These are phyloP conservation scores for Cetradonia linearis DNA, from an alignment of 495 filamentous ascomycete species.

Conservation along the genomic window DNA sequence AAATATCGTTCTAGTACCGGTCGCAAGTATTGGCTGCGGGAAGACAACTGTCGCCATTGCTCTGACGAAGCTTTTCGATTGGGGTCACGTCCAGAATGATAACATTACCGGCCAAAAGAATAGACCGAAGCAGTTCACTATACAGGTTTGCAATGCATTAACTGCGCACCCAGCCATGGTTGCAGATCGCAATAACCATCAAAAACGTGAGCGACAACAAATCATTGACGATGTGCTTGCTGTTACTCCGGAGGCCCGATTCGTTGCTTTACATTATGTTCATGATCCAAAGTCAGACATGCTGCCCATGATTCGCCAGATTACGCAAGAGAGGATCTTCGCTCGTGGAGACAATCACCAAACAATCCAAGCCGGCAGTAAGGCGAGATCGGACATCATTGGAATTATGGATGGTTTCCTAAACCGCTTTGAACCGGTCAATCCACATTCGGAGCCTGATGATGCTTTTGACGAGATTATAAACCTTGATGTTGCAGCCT, in stretches of 20 bases:
- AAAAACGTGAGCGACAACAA: constrained; percentile 75
- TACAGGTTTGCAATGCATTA: constrained; percentile 51
- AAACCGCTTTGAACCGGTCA: constrained; percentile 65
- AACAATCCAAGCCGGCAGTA: constrained; percentile 75
- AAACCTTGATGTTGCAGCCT: constrained; percentile 64
- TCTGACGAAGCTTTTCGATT: constrained; percentile 71
- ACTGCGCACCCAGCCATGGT: constrained; percentile 59
- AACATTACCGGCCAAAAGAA: constrained; percentile 70
- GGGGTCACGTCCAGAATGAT: constrained; percentile 95
- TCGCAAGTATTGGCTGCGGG: constrained; percentile 89
- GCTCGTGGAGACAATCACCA: constrained; percentile 92
- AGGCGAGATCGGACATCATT: constrained; percentile 55
- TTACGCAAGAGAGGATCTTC: constrained; percentile 73
- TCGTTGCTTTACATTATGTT: constrained; percentile 88
- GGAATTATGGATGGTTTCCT: constrained; percentile 96
- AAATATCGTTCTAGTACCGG: constrained; percentile 69
- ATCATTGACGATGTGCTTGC: constrained; percentile 66
- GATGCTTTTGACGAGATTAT: constrained; percentile 70
- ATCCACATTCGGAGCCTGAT: constrained; percentile 57
- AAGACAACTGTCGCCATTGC: constrained; percentile 91
- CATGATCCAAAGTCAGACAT: constrained; percentile 56
- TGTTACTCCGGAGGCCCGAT: constrained; percentile 48
- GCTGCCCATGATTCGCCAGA: constrained; percentile 52
- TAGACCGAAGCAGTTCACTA: constrained; percentile 63
- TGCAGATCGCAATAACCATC: constrained; percentile 90